A percentile compares a stretch with the other conserved stretches of the same genome.
Conservation (phyloP, 106 monocot species). For the Narthecium ossifragum region DNA sequence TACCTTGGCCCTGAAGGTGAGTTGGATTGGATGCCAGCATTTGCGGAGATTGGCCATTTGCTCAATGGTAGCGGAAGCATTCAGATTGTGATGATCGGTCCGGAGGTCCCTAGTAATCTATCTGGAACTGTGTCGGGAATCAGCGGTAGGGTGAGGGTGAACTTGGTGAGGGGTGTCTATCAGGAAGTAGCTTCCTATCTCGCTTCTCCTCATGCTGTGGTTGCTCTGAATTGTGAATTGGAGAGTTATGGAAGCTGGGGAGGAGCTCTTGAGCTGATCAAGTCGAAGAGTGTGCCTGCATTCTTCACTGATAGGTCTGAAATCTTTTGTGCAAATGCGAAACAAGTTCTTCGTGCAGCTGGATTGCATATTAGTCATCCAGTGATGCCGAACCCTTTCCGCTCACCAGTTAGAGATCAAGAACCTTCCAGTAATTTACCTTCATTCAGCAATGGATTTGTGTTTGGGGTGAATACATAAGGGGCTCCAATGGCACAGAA, state of each 20-base stretch:
- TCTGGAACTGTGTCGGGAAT: conserved; percentile 15
- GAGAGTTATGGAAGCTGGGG: conserved; percentile 47
- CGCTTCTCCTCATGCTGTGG: conserved; percentile 29
- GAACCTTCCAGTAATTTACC: conserved; percentile 36
- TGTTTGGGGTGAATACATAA: conserved; percentile 47
- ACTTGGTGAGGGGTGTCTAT: conserved; percentile 41
- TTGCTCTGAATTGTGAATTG: conserved; percentile 45
- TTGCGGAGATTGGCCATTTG: conserved; percentile 36
- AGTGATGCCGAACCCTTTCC: conserved; percentile 49
- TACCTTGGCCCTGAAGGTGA: conserved; percentile 52
- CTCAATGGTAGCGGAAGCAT: conserved; percentile 33
- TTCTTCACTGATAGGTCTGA: conserved; percentile 47
- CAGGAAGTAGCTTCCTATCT: conserved; percentile 32
- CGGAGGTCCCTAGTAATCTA: conserved; percentile 36
- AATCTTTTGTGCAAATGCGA: conserved; percentile 35
- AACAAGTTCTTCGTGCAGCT: conserved; percentile 41
- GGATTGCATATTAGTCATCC: conserved; percentile 47
- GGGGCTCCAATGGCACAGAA: background rate
- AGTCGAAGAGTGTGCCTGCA: conserved; percentile 28
- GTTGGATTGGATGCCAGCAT: conserved; percentile 47
- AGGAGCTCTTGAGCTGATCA: conserved; percentile 38
- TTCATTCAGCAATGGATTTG: conserved; percentile 42
- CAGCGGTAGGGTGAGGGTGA: conserved; percentile 26
- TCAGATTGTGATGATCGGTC: conserved; percentile 51
- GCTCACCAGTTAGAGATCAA: conserved; percentile 35